These are phyloP conservation scores for Crucibulum laeve DNA, from an alignment of 768 basidiomycete genomes.

Conservation along the genomic window DNA sequence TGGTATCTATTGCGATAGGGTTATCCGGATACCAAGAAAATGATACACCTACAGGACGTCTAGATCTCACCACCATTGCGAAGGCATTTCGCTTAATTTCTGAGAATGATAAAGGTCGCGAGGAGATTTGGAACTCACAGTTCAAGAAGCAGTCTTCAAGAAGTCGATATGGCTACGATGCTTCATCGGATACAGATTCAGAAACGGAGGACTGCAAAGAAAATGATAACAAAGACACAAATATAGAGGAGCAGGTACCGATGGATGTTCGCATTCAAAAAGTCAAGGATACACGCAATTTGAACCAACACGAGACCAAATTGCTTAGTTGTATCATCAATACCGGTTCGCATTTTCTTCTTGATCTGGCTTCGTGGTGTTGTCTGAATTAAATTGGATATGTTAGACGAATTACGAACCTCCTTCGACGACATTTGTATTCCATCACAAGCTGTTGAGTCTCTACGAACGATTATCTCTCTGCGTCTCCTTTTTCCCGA, in stretches of 20 bases:
- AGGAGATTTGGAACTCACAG: too few species aligned
- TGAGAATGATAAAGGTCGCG: too few species aligned
- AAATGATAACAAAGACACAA: conserved; percentile 4
- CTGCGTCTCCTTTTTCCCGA: conserved; percentile 10
- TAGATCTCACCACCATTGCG: not conserved
- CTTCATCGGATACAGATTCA: not conserved
- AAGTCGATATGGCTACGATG: too few species aligned
- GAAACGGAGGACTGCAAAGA: not conserved
- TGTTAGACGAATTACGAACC: conserved; percentile 9
- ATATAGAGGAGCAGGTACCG: too few species aligned
- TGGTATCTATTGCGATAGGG: not conserved
- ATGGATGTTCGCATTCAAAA: conserved; percentile 4
- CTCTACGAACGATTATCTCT: conserved; percentile 10
- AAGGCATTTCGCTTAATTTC: not conserved
- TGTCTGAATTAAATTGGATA: not conserved
- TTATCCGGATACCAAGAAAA: not conserved
- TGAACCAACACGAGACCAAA: conserved; percentile 6
- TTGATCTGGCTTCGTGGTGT: not conserved
- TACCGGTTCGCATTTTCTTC: conserved; percentile 5
- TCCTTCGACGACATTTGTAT: conserved; percentile 13
- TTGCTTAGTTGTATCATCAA: conserved; percentile 11
- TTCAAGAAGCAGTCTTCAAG: too few species aligned
- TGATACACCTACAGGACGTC: not conserved
- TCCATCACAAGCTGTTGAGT: conserved; percentile 6
- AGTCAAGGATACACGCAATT: conserved; percentile 5